Conservation (phyloP, 768 basidiomycete species). For the Panaeolus papilionaceus region DNA sequence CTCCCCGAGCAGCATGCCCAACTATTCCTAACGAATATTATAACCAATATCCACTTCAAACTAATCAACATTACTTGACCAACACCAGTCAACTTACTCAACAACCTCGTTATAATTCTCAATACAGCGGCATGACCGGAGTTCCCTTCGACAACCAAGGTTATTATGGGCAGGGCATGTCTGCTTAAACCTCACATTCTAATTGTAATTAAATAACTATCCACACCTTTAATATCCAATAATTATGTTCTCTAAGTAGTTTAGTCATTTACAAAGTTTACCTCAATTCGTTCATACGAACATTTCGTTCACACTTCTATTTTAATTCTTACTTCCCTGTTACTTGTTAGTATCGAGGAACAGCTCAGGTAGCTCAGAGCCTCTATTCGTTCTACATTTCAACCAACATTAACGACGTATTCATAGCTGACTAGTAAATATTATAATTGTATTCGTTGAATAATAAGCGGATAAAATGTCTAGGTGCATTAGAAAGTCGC, state of each 20-base stretch:
- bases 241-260: neutral
- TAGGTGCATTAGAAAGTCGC: conserved; percentile 13
- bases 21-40: neutral
- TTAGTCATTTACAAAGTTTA: neutral
- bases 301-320: neutral
- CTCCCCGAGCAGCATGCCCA: neutral
- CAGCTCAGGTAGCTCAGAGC: neutral
- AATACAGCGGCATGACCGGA: neutral
- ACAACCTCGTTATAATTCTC: neutral
- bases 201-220: conserved; percentile 5
- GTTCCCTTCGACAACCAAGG: neutral
- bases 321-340: neutral
- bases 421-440: conserved; percentile 6
- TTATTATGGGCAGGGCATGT: conserved; percentile 9
- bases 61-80: neutral
- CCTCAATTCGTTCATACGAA: neutral
- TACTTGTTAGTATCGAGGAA: neutral
- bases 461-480: conserved; percentile 12
- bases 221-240: neutral
- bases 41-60: neutral
- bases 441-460: conserved; percentile 20
- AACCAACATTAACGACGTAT: neutral
- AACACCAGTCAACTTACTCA: neutral
- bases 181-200: neutral
- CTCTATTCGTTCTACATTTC: conserved; percentile 3